Percentiles rank a stretch among this genome's conserved stretches.
Evolutionary conservation across 2,329 filamentous ascomycete genomes (phyloP).

Genomic region (Mycogone perniciosa): DNA sequence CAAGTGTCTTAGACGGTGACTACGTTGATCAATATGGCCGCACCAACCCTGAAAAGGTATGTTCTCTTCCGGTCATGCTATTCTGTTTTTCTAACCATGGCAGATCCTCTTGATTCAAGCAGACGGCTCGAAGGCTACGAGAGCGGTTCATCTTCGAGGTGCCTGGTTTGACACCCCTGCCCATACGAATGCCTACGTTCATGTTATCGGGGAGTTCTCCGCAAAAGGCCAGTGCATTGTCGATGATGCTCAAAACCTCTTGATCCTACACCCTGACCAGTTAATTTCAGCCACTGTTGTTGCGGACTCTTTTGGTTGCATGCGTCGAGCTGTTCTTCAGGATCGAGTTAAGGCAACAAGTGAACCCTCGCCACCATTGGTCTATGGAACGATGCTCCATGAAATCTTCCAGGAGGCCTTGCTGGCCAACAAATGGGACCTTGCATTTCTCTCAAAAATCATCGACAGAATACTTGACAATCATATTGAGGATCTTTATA

Average conservation of each 20-base stretch:
- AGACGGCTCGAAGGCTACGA: constrained; percentile 61
- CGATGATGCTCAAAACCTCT: constrained; percentile 73
- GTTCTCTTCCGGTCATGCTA: constrained; percentile 10
- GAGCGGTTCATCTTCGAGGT: constrained; percentile 69
- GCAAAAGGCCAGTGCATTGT: constrained; percentile 67
- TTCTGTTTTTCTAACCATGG: constrained; percentile 1
- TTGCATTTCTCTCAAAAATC: constrained; percentile 55
- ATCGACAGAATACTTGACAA: constrained; percentile 65
- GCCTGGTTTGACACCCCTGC: constrained; percentile 82
- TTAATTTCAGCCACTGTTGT: constrained; percentile 91
- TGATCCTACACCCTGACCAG: constrained; percentile 92
- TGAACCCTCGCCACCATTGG: constrained; percentile 69
- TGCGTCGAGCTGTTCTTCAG: constrained; percentile 84
- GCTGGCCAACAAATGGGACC: constrained; percentile 74
- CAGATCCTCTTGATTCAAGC: constrained; percentile 78
- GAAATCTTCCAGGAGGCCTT: constrained; percentile 92
- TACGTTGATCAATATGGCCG: constrained; percentile 60
- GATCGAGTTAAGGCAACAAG: constrained; percentile 90
- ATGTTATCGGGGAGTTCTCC: constrained; percentile 77
- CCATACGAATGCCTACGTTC: constrained; percentile 68
- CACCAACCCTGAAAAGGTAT: constrained; percentile 64
- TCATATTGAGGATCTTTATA: constrained; percentile 84
- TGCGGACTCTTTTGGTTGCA: constrained; percentile 91
- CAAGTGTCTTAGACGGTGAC: constrained; percentile 61
- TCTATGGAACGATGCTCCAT: constrained; percentile 91